These are phyloP conservation scores for Kazachstania psychrophila DNA, from an alignment of 805 yeast species.

Conservation along the genomic window DNA sequence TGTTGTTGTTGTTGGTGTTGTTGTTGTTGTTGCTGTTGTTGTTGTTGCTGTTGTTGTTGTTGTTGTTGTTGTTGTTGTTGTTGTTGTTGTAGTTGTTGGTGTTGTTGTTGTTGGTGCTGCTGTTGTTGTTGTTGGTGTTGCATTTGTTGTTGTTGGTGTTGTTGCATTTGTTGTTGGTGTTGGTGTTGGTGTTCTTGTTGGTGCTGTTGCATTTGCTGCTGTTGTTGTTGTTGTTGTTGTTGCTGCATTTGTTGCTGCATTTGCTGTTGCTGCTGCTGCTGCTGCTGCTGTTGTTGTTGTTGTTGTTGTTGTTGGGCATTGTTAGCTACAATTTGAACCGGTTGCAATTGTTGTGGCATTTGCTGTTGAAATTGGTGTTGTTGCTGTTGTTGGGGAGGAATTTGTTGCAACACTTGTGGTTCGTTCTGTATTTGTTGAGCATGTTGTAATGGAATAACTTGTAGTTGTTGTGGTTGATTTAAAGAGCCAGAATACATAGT, in stretches of 20 bases:
- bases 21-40: slow-evolving; percentile 2
- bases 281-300: no score
- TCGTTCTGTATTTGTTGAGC: slow-evolving; percentile 17
- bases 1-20: slow-evolving; percentile 3
- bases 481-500: slow-evolving; percentile 13
- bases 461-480: slow-evolving; percentile 11
- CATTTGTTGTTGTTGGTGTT: slow-evolving; percentile 27
- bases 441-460: slow-evolving; percentile 11
- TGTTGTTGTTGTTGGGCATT: slow-evolving; percentile 1
- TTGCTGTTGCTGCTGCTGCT: no score
- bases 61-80: slow-evolving; percentile 3
- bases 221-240: no score
- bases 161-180: no score
- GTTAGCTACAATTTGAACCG: slow-evolving; percentile 1
- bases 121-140: slow-evolving; percentile 30
- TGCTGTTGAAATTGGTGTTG: slow-evolving; percentile 19
- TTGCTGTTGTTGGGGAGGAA: no score
- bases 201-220: no score
- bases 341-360: slow-evolving; percentile 1
- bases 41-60: slow-evolving; percentile 5
- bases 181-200: no score
- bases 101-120: slow-evolving; percentile 29
- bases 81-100: slow-evolving; percentile 8
- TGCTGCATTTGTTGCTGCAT: no score
- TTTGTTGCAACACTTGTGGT: slow-evolving; percentile 27